Percentiles rank a stretch among this genome's conserved stretches.
These are phyloP conservation scores for Sporodiniella umbellata DNA, from an alignment of 371 early-diverging fungal genomes.

Conservation along the genomic window DNA sequence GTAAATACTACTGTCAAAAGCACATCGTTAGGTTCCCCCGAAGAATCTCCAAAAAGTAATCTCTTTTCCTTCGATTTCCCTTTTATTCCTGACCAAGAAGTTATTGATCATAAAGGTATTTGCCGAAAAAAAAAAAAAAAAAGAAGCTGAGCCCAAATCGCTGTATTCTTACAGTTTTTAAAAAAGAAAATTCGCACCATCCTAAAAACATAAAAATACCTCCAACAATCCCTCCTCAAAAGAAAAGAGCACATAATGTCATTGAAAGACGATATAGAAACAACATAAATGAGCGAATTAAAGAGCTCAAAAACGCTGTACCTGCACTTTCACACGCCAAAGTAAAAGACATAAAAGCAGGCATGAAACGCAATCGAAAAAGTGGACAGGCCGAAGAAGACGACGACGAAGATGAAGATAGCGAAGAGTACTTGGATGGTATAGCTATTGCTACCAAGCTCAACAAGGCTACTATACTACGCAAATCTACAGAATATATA, in stretches of 20 bases:
- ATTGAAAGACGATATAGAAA: conserved; percentile 93
- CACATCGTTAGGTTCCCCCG: conserved; percentile 11
- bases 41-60: conserved; percentile 13
- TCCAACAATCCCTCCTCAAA: conserved; percentile 54
- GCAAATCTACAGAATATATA: conserved; percentile 89
- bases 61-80: background rate
- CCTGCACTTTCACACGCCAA: conserved; percentile 76
- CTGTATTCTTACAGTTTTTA: background rate
- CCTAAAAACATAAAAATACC: background rate
- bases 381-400: conserved; percentile 38
- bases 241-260: conserved; percentile 91
- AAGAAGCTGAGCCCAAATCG: background rate
- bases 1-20: background rate
- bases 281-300: conserved; percentile 92
- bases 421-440: conserved; percentile 58
- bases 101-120: background rate
- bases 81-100: background rate
- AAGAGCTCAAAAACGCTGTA: conserved; percentile 78
- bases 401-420: conserved; percentile 52
- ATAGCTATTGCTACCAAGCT: conserved; percentile 70
- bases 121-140: background rate
- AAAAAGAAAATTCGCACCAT: background rate
- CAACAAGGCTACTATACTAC: conserved; percentile 88
- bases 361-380: conserved; percentile 7
- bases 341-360: conserved; percentile 30